Conservation (phyloP, 139 green algal genomes). For the Chloropicon primus region DNA sequence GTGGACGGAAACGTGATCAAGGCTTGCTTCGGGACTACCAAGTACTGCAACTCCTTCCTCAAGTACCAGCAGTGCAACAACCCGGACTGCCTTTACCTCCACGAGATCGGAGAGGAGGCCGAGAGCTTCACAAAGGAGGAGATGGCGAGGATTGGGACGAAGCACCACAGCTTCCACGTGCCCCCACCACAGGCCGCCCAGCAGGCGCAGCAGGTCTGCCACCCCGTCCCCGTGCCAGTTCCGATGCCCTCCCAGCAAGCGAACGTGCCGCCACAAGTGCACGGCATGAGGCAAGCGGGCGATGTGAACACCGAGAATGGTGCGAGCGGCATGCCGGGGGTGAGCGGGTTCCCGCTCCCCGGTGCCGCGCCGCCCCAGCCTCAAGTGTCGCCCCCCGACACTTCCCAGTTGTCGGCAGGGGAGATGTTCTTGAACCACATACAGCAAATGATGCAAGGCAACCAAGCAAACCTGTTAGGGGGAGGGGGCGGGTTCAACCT, state of each 20-base stretch:
- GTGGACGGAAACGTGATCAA: slow-evolving; percentile 42
- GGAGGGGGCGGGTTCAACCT: not conserved
- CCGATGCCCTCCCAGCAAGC: no score
- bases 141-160: slow-evolving; percentile 16
- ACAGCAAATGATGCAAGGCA: not conserved
- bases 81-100: slow-evolving; percentile 81
- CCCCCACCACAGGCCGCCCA: not conserved
- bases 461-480: not conserved
- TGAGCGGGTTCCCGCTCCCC: not conserved
- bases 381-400: not conserved
- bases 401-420: not conserved
- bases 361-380: no score
- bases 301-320: no score
- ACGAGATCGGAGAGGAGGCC: slow-evolving; percentile 59
- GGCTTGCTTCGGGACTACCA: slow-evolving; percentile 89
- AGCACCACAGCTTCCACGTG: not conserved
- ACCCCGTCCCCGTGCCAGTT: not conserved
- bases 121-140: slow-evolving; percentile 83
- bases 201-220: not conserved
- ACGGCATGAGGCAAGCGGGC: no score
- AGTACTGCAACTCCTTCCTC: slow-evolving; percentile 90
- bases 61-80: slow-evolving; percentile 75
- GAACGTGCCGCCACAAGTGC: no score
- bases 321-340: not conserved
- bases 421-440: not conserved